Conservation (phyloP, 2,329 filamentous ascomycete genomes). For the Trichoderma sp. region DNA sequence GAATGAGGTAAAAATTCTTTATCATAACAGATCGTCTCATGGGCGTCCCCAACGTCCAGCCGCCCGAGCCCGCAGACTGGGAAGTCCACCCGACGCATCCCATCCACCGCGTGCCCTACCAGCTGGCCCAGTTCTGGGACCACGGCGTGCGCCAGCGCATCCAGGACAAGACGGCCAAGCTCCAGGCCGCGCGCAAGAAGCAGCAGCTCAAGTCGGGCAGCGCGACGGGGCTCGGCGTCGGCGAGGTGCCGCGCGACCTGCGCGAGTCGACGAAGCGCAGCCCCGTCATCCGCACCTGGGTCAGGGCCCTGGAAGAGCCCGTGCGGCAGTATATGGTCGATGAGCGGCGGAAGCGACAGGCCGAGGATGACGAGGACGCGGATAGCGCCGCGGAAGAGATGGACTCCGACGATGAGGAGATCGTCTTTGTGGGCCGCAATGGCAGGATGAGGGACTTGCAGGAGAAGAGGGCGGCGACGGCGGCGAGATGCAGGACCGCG, state of each 20-base stretch:
- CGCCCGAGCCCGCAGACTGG: constrained; percentile 82
- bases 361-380: constrained; percentile 29
- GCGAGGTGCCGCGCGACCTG: constrained; percentile 75
- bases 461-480: constrained; percentile 46
- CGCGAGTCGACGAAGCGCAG: constrained; percentile 78
- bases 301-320: constrained; percentile 83
- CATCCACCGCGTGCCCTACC: constrained; percentile 80
- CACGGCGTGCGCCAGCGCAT: constrained; percentile 52
- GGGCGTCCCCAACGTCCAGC: constrained; percentile 81
- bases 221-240: constrained; percentile 50
- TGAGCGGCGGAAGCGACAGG: constrained; percentile 33
- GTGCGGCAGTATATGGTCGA: constrained; percentile 74
- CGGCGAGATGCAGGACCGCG: constrained; percentile 52
- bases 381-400: constrained; percentile 45
- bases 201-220: constrained; percentile 48
- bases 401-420: constrained; percentile 72
- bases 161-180: constrained; percentile 49
- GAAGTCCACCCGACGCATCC: constrained; percentile 79
- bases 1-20: not conserved
- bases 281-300: constrained; percentile 75
- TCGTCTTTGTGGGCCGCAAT: constrained; percentile 80
- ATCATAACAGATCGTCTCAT: constrained; percentile 71
- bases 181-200: constrained; percentile 49
- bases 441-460: constrained; percentile 56
- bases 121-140: constrained; percentile 86